Conservation (phyloP, 1,284 basidiomycete genomes). For the Ceratobasidium theobromae region DNA sequence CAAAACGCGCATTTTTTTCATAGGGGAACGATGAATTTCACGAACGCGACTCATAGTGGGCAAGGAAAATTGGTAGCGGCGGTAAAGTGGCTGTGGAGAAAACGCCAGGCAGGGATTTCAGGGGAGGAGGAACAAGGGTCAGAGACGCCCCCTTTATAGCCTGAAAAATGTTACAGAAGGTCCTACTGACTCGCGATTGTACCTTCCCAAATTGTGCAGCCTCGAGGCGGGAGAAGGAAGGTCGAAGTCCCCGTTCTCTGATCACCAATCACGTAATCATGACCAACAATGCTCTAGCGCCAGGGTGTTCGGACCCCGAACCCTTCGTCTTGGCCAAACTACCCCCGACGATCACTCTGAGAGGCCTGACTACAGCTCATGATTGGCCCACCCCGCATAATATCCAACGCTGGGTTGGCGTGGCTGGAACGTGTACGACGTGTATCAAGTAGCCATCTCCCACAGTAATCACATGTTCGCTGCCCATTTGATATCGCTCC, state of each 20-base stretch:
- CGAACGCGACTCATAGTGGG: slow-evolving; percentile 15
- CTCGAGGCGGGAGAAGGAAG: slow-evolving; percentile 25
- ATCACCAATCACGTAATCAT: slow-evolving; percentile 2
- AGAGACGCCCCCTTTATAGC: slow-evolving; percentile 6
- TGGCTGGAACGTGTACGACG: slow-evolving; percentile 9
- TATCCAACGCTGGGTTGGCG: not conserved
- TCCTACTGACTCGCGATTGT: not conserved
- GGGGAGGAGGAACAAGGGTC: not conserved
- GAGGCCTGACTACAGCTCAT: not conserved
- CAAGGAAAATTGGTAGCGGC: not conserved
- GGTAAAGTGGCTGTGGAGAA: not conserved
- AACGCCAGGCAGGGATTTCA: not conserved
- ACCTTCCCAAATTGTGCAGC: not conserved
- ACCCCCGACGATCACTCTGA: not conserved
- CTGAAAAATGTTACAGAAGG: not conserved
- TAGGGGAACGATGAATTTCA: slow-evolving; percentile 10
- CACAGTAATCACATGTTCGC: too few species aligned
- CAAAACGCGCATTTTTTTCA: slow-evolving; percentile 12
- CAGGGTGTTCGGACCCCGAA: not conserved
- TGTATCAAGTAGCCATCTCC: too few species aligned
- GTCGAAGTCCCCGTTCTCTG: not conserved
- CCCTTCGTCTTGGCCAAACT: not conserved
- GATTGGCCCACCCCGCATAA: slow-evolving; percentile 8
- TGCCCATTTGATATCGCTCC: too few species aligned
- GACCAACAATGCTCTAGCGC: not conserved